Evolutionary conservation across 257 asterid species (phyloP).

Genomic region (Euphrasia confusa): DNA sequence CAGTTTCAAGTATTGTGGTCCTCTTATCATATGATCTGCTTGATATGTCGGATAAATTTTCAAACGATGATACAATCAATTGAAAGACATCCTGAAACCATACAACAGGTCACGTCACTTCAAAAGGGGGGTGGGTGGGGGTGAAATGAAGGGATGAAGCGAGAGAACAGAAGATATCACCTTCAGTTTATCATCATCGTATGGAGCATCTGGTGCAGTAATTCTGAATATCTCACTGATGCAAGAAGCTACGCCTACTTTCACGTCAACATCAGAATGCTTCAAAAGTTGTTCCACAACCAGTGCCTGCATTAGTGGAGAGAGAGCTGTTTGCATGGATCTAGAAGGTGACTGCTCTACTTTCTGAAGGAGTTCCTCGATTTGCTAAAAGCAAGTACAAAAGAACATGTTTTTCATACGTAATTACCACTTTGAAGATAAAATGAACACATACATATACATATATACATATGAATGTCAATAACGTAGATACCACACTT

Average conservation of each 20-base stretch:
- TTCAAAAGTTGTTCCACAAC: constrained; percentile 53
- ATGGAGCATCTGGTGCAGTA: constrained; percentile 98
- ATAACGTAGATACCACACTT: constrained; percentile 5
- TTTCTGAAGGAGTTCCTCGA: constrained; percentile 57
- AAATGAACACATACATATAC: neutral
- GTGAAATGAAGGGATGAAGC: neutral
- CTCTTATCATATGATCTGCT: constrained; percentile 76
- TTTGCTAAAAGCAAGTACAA: constrained; percentile 38
- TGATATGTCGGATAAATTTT: constrained; percentile 57
- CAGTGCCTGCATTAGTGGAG: constrained; percentile 63
- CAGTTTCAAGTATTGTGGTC: constrained; percentile 80
- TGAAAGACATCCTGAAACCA: constrained; percentile 77
- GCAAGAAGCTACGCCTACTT: constrained; percentile 90
- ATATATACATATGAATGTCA: constrained; percentile 5
- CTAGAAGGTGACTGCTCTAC: constrained; percentile 93
- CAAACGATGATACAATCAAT: constrained; percentile 84
- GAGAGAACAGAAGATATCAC: constrained; percentile 28
- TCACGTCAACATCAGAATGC: constrained; percentile 78
- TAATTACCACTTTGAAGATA: constrained; percentile 4
- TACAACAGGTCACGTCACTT: constrained; percentile 23
- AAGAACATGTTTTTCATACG: constrained; percentile 7
- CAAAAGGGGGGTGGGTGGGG: constrained; percentile 13
- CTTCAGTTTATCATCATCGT: constrained; percentile 93
- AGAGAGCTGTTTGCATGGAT: constrained; percentile 65
- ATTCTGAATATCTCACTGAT: constrained; percentile 94